Evolutionary conservation across 805 yeast species (phyloP), one percentile per base, ranked within the genome.

Genomic region (Phaffomyces thermotolerans): DNA sequence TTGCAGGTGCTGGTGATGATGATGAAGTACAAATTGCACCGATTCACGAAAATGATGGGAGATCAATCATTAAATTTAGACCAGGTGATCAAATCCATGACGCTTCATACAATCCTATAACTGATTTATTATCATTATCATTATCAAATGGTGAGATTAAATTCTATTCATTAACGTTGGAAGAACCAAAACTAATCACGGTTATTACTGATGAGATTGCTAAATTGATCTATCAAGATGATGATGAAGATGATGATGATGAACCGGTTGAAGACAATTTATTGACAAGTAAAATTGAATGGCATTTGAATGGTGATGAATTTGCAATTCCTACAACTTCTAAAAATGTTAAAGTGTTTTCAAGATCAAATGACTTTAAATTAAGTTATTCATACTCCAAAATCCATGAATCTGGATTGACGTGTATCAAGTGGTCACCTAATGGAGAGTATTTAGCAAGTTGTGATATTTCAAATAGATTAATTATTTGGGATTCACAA

Each of bases 231-330:
- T 72, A 52, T 48, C 59, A 52, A 13, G 80, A 74, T 33, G 64
- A 62, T 23, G 63, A 59, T n/a, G 65, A 60, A 9, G 53, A 54
- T 3, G 51, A 52, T 5, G 61, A 58, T 34, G 71, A 67, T 34
- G 12, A 12, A 12, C 53, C 54, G 3, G 51, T 51, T 6, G 61
- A 58, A 34, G 71, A 67, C 34, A 69, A 68, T 53, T 62, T 75
- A 36, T 57, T 75, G 1, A 64, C 80, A 23, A 71, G 85, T 0
- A 73, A 72, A 35, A 71, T 79, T 2, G 75, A 73, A 32, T 88
- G 95, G 95, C 76, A 79, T 44, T 76, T 83, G 2, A 69, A 73
- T 42, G 95, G 95, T 15, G 75, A 75, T 42, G 60, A 68, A n/a
- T 67, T 88, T 39, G 87, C 89, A 2, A 55, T 86, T 17, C 89